A percentile compares a stretch with the other conserved stretches of the same genome.
phyloP scores from a whole-genome alignment of 73 alveolate species.

The Diophrys appendiculata region DNA sequence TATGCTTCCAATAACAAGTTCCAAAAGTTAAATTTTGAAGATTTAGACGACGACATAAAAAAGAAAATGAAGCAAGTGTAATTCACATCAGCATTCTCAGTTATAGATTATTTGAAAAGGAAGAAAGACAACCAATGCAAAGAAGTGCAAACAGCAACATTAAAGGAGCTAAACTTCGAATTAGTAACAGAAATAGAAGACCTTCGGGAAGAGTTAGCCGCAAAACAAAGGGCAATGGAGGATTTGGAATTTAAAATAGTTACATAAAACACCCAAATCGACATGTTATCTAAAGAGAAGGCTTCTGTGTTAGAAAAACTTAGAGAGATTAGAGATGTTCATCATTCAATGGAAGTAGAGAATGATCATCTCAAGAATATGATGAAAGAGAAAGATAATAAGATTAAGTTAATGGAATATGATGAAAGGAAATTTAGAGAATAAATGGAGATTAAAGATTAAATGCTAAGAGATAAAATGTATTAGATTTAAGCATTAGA shows the following conservation, averaged over 20 bases:
- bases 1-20: not conserved
- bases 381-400: not conserved
- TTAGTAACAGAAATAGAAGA: not conserved
- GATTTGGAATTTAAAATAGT: not conserved
- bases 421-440: not conserved
- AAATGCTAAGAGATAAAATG: not conserved
- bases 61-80: not conserved
- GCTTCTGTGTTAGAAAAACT: not conserved
- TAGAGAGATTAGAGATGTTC: not conserved
- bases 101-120: not conserved
- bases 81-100: not conserved
- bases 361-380: not conserved
- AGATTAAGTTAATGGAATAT: not conserved
- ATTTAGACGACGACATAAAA: not conserved
- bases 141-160: not conserved
- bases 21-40: not conserved
- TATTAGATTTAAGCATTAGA: not conserved
- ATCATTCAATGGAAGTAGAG: not conserved
- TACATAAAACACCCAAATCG: not conserved
- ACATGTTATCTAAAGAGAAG: not conserved
- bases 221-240: not conserved
- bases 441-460: not conserved
- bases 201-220: not conserved
- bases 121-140: not conserved
- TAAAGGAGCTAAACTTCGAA: not conserved